Base-by-base conservation (phyloP, 1,139 yeast genomes). In the Waltiozyma sp. region DNA sequence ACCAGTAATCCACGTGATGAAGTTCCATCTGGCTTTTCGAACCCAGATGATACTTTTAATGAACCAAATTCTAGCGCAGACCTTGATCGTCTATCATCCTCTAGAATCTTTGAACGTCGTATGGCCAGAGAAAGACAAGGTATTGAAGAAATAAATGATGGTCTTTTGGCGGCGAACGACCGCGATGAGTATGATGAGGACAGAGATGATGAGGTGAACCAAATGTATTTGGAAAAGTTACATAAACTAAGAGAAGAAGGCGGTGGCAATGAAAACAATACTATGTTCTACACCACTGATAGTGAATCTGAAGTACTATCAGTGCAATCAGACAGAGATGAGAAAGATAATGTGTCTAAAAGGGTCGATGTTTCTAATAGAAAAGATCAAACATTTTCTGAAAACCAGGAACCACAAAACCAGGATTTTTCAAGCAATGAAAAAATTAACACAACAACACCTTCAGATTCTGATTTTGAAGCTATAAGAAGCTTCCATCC, bases 31-130 rank as follows among this genome's bases (percentile, higher is more conserved):
- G 16, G 16, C n/a, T 28, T 11, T 28, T 28, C 16, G n/a, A n/a
- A n/a, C n/a, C n/a, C n/a, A n/a, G n/a, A n/a, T n/a, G n/a, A n/a
- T n/a, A n/a, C n/a, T n/a, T n/a, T n/a, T n/a, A n/a, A n/a, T n/a
- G n/a, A n/a, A n/a, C n/a, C n/a, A n/a, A n/a, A n/a, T 28, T 14
- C n/a, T 10, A 28, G 16, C 18, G 18, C 14, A 18, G 34, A 16
- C 35, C 9, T 14, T 37, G 24, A 38, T 11, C 40, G 37, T 14
- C 40, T 39, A 24, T 43, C 43, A 0, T 41, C 50, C 1, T 53
- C 58, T 2, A 52, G 45, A 41, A 47, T 53, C 26, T 53, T 43
- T 31, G 53, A 51, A 26, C 43, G 58, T 39, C 47, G 57, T 40
- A 51, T 44, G 45, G 40, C 41, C 4, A 48, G 48, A 45, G 48